Base-by-base conservation (phyloP, 2,329 filamentous ascomycete genomes). In the Aspergillus caelatus region DNA sequence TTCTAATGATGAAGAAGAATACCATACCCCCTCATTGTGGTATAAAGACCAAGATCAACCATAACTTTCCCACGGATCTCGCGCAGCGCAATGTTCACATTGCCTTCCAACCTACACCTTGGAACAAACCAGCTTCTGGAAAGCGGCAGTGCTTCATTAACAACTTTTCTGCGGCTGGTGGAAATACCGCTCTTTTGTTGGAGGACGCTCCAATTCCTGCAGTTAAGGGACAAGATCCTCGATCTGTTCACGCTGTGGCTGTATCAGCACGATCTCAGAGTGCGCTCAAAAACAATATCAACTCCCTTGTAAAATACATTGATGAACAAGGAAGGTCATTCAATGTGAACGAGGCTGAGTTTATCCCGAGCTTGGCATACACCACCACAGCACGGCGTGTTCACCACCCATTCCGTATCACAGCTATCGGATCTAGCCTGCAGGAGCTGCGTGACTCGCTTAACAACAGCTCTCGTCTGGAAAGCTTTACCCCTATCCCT, bases 111-210 rank as follows among this genome's bases (percentile, higher is more conserved):
- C 68, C 74, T 73, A 81, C 62, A 32, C 66, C 73, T 0, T 84
- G 81, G 79, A 62, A 69, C 9, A 65, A 74, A 1, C 65, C 65
- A 3, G 39, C 61, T n/a, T 69, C 67, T 19, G 70, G 71, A n/a
- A 76, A 77, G 61, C 75, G 84, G 2, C 74, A 75, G 9, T 78
- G 81, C 0, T 75, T 81, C 23, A 75, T 90, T 66, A 92, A 92
- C 79, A 91, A 90, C 75, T 92, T 91, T 71, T 85, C 85, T 66
- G 90, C 90, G 2, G 87, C 89, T 36, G 89, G 89, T 60, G 89
- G 89, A 12, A 92, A 92, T 76, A 91, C 89, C 1, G 86, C 88
- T n/a, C 74, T 91, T 28, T 74, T 92, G 7, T 69, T 92, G 2
- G 87, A 91, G 71, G 89, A 91, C 64, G 85, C 81, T 0, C 86